Evolutionary conservation across 441 rosid species (phyloP).

Genomic region (Jatropha multifida): DNA sequence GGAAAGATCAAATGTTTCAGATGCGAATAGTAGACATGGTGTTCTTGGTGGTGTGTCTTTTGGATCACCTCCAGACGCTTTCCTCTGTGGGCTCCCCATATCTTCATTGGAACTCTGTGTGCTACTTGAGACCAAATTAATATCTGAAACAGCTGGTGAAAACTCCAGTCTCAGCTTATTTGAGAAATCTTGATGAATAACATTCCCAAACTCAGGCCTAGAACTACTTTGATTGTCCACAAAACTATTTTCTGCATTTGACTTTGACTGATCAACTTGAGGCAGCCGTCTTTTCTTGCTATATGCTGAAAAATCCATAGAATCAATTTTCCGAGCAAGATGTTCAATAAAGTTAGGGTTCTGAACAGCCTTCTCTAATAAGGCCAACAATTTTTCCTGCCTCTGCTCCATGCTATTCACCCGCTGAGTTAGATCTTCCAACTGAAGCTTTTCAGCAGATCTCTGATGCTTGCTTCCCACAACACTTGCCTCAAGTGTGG

Average conservation of each 20-base stretch:
- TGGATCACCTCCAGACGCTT: conserved; percentile 49
- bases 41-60: conserved; percentile 44
- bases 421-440: conserved; percentile 55
- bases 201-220: conserved; percentile 59
- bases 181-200: conserved; percentile 76
- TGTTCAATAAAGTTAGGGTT: conserved; percentile 57
- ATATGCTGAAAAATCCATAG: conserved; percentile 68
- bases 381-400: conserved; percentile 59
- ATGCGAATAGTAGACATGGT: conserved; percentile 42
- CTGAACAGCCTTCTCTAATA: conserved; percentile 54
- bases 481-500: conserved; percentile 61
- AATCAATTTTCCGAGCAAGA: conserved; percentile 60
- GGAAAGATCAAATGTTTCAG: conserved; percentile 73
- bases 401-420: conserved; percentile 60
- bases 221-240: conserved; percentile 60
- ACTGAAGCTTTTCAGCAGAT: conserved; percentile 49
- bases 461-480: conserved; percentile 48
- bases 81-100: conserved; percentile 52
- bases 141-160: conserved; percentile 80
- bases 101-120: conserved; percentile 82
- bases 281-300: conserved; percentile 83
- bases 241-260: conserved; percentile 51
- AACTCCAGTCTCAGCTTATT: conserved; percentile 74
- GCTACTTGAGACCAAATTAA: conserved; percentile 78
- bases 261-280: conserved; percentile 50